Base-by-base conservation (phyloP, 2,329 filamentous ascomycete genomes). In the Coniella lustricola region DNA sequence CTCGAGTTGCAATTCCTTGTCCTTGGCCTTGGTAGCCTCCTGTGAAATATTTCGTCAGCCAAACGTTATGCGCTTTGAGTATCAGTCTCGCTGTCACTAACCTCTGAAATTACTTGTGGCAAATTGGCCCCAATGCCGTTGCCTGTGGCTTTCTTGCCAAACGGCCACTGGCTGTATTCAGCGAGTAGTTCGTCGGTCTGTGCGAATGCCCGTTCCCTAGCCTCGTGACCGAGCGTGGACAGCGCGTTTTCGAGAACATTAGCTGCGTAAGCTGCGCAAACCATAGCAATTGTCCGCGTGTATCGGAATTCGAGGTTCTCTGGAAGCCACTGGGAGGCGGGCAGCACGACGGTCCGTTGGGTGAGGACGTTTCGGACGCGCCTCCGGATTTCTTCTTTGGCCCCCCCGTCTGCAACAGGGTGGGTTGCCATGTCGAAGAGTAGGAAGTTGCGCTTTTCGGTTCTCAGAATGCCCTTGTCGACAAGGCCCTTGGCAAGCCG, bases 371-470 rank as follows among this genome's bases (percentile, higher is more conserved):
- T 95, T 64, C 91, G 85, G 56, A 97, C 91, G 60, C 93, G 85
- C 64, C 87, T 83, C 60, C 93, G 82, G 62, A 98, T 93, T 72
- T 98, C 93, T 63, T 97, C 93, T 74, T 98, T 98, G 62, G 93
- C 93, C 62, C 89, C 91, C 56, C 90, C 87, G 62, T 98, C 93
- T 55, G 90, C 91, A 50, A 98, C 90, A 36, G 93, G 93, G 67
- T 98, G 93, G 56, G 93, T 98, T 50, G 93, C 93, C 93, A 98
- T 98, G 72, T 98, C 93, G 75, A 98, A 98, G 56, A 98, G 86
- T 56, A 98, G 80, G 74, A 98, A 98, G 75, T 98, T 98, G 70
- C 90, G 89, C 76, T 98, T 98, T 70, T 98, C 93, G 53, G 93
- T 98, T 60, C 93, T 88, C 50, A 98, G 81, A 65, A 98, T 95